Evolutionary conservation across 768 basidiomycete genomes (phyloP), one percentile per base, ranked within the genome.

Genomic region (Coprinopsis cinerea): DNA sequence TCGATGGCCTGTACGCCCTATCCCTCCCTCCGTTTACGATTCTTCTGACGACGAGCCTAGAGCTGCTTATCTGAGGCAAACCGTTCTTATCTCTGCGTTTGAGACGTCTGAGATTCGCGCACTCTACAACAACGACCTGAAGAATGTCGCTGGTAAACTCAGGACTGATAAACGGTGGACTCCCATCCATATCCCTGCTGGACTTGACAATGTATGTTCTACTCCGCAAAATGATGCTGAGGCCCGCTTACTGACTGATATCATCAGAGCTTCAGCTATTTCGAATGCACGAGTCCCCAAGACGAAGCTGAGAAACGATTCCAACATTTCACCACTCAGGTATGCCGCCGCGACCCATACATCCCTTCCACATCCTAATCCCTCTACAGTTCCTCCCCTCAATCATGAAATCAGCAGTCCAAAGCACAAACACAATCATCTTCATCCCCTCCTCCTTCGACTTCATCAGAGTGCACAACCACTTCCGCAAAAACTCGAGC

Each of bases 371-470:
- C 27, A 17, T 45, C 24, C 22, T 17, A 17, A 3, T 13, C 20
- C 30, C 14, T 18, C 15, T 7, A 27, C 57, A 93, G 89, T 69
- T 93, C 23, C 75, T 98, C 1, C 93, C 96, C 6, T 61, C 74
- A 14, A 69, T 96, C 20, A 70, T 93, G 39, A 93, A 92, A 67
- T 97, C 94, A 1, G 96, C 96, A 0, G 91, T 98, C 4, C 88
- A 91, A 66, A 91, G 92, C 55, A 74, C 81, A 23, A 92, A 92
- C 62, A 92, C 93, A 0, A 77, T 85, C 44, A 75, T 98, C 55
- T 89, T 97, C 63, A 72, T 99, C 15, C 93, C 96, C 0, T 94
- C 92, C 0, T 97, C 94, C 45, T 94, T 95, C 63, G 96, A 98
- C 67, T 98, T 94, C 62, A 89, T 97, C 50, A 81, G 92, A 18